Evolutionary conservation across 306 rosid genomes (phyloP).

Genomic region (Prunus dulcis): DNA sequence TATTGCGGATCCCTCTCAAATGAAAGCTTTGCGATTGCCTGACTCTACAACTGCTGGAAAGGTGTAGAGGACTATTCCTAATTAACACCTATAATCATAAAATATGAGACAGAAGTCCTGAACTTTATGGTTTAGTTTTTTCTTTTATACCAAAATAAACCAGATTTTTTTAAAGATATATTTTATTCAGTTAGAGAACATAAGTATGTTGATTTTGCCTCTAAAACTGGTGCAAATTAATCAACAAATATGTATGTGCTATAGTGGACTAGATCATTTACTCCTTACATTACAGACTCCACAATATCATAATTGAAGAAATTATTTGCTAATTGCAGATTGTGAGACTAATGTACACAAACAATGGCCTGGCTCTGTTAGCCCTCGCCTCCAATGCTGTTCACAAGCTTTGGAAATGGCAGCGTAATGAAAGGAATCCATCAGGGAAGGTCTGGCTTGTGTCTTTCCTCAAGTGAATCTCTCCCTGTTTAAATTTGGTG

Average conservation of each 20-base stretch:
- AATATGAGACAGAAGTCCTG: neutral
- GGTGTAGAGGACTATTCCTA: constrained; percentile 12
- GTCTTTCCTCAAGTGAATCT: neutral
- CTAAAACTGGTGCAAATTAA: neutral
- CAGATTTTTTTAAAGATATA: neutral
- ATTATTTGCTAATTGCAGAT: constrained; percentile 28
- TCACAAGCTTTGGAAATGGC: constrained; percentile 57
- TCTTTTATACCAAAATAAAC: neutral
- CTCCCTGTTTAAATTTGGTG: constrained; percentile 4
- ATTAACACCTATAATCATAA: neutral
- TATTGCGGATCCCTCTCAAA: constrained; percentile 35
- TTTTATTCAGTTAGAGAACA: neutral
- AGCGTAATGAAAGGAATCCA: constrained; percentile 38
- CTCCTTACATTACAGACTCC: neutral
- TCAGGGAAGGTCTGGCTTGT: constrained; percentile 32
- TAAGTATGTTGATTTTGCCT: neutral
- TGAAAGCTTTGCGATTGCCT: constrained; percentile 35
- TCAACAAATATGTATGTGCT: neutral
- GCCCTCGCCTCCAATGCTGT: constrained; percentile 41
- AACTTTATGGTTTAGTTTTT: neutral
- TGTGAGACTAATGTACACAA: constrained; percentile 43
- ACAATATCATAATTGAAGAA: neutral
- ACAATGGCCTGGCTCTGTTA: constrained; percentile 35
- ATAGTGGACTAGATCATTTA: neutral
- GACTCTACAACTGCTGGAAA: constrained; percentile 36